phyloP scores from a whole-genome alignment of 768 basidiomycete species.

The Collybia sp. region DNA sequence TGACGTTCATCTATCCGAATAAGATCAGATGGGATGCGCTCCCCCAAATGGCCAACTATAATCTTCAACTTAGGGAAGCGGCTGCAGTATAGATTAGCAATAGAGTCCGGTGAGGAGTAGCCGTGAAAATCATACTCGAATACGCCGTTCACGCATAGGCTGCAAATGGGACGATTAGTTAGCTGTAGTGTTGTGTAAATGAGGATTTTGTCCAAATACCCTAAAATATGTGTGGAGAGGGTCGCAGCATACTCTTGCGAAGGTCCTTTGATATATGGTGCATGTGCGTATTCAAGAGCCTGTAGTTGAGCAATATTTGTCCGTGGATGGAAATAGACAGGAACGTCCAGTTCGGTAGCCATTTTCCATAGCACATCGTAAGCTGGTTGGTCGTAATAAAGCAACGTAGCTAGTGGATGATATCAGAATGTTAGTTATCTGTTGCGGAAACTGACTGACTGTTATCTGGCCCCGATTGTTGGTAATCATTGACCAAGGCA shows the following conservation, averaged over 20 bases:
- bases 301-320: slow-evolving; percentile 20
- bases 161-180: not conserved
- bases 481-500: slow-evolving; percentile 38
- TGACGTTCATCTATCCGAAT: slow-evolving; percentile 33
- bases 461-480: slow-evolving; percentile 35
- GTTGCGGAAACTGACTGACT: slow-evolving; percentile 13
- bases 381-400: slow-evolving; percentile 33
- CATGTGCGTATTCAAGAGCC: slow-evolving; percentile 23
- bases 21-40: slow-evolving; percentile 37
- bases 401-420: slow-evolving; percentile 20
- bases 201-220: slow-evolving; percentile 12
- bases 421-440: not conserved
- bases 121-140: slow-evolving; percentile 25
- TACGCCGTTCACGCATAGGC: slow-evolving; percentile 31
- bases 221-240: slow-evolving; percentile 33
- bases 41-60: slow-evolving; percentile 39
- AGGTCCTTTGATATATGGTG: slow-evolving; percentile 26
- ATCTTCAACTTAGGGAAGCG: slow-evolving; percentile 36
- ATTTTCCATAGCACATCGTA: slow-evolving; percentile 34
- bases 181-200: too few relatives aligned
- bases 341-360: slow-evolving; percentile 32
- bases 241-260: slow-evolving; percentile 33
- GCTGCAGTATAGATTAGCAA: slow-evolving; percentile 12
- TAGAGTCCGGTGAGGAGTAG: too few relatives aligned
- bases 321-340: slow-evolving; percentile 34